Base-by-base conservation (phyloP, 805 yeast species). In the Candida corydali region DNA sequence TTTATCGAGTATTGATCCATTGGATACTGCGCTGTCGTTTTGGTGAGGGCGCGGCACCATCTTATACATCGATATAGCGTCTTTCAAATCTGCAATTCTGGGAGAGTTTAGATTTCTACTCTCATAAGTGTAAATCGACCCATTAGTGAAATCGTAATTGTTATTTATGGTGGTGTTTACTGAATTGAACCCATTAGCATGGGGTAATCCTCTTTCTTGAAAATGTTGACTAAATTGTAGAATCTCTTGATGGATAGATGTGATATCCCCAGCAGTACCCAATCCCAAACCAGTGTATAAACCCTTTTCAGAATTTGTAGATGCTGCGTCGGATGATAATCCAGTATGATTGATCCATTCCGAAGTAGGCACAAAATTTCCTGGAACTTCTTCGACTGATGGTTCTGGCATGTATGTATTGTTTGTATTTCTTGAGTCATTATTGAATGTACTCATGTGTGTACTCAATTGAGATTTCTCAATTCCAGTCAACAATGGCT, bases 191-290 rank as follows among this genome's bases (percentile, higher is more conserved):
- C 35, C 29, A 30, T 32, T 29, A n/a, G 34, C 25, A 19, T 36
- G 38, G 3, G 28, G 37, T 5, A 32, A 36, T 7, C 39, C 35
- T 22, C 20, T 18, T 32, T 36, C 34, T 27, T 25, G 35, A 15
- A 32, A 33, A 19, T 17, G 26, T 29, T 38, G 41, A 26, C 34
- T 39, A 16, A 26, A 31, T 38, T 38, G 41, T 37, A 36, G 20
- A 37, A 58, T 38, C 29, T 63, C 70, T 2, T 69, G 61, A 38
- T 65, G 67, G 30, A 66, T 66, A 3, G 70, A 63, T 5, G 61
- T 51, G 16, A 66, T 66, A 40, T 66, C 73, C 26, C 59, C 58
- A 9, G 63, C 60, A n/a, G 54, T 61, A 9, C 73, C 73, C 27
- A 66, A 44, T 1, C 73, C 73, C 22, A 39, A 29, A 9, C 43